Evolutionary conservation across 345 rosid genomes (phyloP), one percentile per base, ranked within the genome.

Genomic region (Salix brachista): DNA sequence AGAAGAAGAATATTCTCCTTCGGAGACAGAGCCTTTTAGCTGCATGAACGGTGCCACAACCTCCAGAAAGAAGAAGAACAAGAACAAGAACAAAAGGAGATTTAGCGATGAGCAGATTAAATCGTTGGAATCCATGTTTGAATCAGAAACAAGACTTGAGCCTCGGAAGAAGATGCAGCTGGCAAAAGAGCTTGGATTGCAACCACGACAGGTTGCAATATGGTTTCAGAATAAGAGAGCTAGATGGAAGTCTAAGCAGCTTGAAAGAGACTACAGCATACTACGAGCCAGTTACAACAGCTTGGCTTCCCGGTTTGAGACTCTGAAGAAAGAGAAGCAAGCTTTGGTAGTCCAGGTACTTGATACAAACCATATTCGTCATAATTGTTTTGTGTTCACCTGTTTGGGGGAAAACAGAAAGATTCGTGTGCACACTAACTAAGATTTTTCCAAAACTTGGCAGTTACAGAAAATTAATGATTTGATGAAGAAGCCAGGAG

Each of bases 141-240:
- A 89, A 79, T 83, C 86, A 0, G 98, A 91, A 78, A 78, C 94
- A 2, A 88, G 89, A 69, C 92, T 91, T 0, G 96, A 91, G 82
- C 95, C 95, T 28, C 72, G 83, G 44, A 94, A 88, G 89, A 94
- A 94, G 81, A 56, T 92, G 68, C 87, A 91, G 74, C 54, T 94
- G 70, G 97, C 98, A 0, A 84, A 85, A 80, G 96, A 94, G 67
- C 87, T 94, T 46, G 94, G 91, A 34, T 73, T 94, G 89, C 91
- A 94, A 69, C 98, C 95, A 0, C 80, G 97, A 8, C 98, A 94
- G 87, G 98, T 94, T 4, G 95, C 97, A 0, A 91, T 94, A 42
- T 94, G 97, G 98, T 94, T 91, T 72, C 97, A 94, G 83, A 94
- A 94, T 80, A 89, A 90, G 87, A 83, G 98, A 71, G 98, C 95